Evolutionary conservation across 441 rosid species (phyloP).

Genomic region (Omphalea diandra): DNA sequence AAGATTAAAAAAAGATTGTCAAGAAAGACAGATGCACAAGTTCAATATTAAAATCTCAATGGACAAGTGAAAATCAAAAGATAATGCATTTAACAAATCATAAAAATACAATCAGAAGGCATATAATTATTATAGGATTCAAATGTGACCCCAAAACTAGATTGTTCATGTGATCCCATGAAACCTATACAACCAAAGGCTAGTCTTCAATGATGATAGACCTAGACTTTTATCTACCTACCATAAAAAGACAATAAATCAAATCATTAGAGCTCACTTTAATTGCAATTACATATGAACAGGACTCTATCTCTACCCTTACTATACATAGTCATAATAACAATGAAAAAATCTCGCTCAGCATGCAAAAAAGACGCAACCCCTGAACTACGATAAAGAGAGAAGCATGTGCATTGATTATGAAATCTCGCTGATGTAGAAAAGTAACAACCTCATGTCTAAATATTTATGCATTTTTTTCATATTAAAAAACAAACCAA

Average conservation of each 20-base stretch:
- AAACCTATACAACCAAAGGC: not conserved
- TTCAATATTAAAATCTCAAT: not conserved
- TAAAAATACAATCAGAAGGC: not conserved
- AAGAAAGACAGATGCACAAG: slow-evolving; percentile 33
- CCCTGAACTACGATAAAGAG: not conserved
- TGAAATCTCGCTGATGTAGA: not conserved
- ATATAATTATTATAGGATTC: not conserved
- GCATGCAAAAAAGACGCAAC: not conserved
- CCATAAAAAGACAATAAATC: not conserved
- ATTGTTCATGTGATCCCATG: not conserved
- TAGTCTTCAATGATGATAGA: not conserved
- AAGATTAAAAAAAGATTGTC: slow-evolving; percentile 30
- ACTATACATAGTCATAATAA: not conserved
- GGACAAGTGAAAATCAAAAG: not conserved
- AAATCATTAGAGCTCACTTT: not conserved
- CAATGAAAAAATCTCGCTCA: not conserved
- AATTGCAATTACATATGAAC: not conserved
- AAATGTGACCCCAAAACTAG: not conserved
- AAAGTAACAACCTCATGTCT: slow-evolving; percentile 5
- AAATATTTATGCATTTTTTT: not conserved
- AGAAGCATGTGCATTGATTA: not conserved
- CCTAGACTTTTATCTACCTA: not conserved
- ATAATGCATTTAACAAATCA: not conserved
- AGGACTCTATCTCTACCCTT: not conserved
- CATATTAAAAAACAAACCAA: not conserved